Evolutionary conservation across 257 asterid genomes (phyloP).

Genomic region (Phtheirospermum japonicum): DNA sequence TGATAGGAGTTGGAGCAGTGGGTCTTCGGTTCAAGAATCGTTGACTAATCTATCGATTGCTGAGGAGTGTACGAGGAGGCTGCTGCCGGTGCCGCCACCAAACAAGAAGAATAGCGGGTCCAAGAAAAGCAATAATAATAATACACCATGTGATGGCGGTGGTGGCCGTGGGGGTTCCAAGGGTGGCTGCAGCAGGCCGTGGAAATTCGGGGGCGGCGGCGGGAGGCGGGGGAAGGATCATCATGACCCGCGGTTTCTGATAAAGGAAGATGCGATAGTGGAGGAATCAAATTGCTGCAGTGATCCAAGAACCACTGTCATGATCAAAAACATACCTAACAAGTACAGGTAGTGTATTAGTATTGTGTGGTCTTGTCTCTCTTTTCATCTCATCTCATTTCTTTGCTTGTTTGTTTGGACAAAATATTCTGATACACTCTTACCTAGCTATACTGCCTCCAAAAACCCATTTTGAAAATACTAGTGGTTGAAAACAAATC

Average conservation of each 20-base stretch:
- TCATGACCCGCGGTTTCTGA: conserved; percentile 70
- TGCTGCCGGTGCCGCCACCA: too few relatives aligned
- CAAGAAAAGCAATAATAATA: conserved; percentile 23
- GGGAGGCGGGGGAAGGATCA: conserved; percentile 41
- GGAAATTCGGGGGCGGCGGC: conserved; percentile 38
- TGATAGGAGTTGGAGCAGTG: conserved; percentile 40
- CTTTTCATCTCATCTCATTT: too few relatives aligned
- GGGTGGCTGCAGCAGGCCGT: conserved; percentile 31
- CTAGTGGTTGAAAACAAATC: too few relatives aligned
- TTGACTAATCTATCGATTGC: conserved; percentile 32
- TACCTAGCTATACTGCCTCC: conserved; percentile 14
- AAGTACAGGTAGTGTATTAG: conserved; percentile 85
- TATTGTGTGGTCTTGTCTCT: neutral
- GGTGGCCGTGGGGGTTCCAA: conserved; percentile 25
- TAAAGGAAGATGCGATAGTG: conserved; percentile 53
- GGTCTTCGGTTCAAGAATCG: conserved; percentile 44
- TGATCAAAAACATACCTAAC: conserved; percentile 99
- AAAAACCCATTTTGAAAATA: neutral
- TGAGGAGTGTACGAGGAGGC: too few relatives aligned
- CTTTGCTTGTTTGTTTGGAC: conserved; percentile 34
- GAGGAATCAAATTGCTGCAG: conserved; percentile 47
- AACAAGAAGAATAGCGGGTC: conserved; percentile 16
- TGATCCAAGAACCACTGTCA: conserved; percentile 87
- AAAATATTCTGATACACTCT: conserved; percentile 35
- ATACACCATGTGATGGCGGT: neutral